Percentiles rank a stretch among this genome's conserved stretches.
Conservation (phyloP, 1,139 yeast species). For the Blastobotrys persicus region DNA sequence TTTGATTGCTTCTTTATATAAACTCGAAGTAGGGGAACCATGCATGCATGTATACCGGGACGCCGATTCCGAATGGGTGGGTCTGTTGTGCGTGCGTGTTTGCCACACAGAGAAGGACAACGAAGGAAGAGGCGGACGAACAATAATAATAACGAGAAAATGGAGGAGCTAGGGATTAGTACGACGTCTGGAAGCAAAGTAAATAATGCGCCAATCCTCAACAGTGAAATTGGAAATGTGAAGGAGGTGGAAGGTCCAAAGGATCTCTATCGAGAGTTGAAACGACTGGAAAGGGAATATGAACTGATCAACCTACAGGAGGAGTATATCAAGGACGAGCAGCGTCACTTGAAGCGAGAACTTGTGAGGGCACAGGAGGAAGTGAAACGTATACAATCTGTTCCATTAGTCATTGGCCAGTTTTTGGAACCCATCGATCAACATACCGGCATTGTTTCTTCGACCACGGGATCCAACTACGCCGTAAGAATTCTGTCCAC, state of each 20-base stretch:
- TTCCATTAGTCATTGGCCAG: slow-evolving; percentile 97
- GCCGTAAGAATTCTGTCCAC: slow-evolving; percentile 94
- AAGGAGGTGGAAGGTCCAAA: slow-evolving; percentile 21
- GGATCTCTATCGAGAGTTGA: slow-evolving; percentile 79
- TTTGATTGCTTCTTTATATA: background rate
- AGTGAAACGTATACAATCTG: slow-evolving; percentile 94
- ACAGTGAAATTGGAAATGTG: slow-evolving; percentile 26
- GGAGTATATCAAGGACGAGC: slow-evolving; percentile 96
- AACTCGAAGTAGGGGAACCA: too few relatives aligned
- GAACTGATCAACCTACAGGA: slow-evolving; percentile 84
- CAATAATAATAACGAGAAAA: too few relatives aligned
- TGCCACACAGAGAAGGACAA: slow-evolving; percentile 1
- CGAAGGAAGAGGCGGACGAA: background rate
- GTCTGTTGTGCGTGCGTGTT: background rate
- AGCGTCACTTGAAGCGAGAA: slow-evolving; percentile 92
- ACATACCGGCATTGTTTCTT: slow-evolving; percentile 92
- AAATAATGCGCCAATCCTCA: slow-evolving; percentile 9
- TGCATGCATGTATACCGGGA: background rate
- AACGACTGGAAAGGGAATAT: slow-evolving; percentile 84
- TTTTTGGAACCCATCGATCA: slow-evolving; percentile 97
- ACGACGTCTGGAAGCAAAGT: slow-evolving; percentile 31
- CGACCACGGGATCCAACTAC: slow-evolving; percentile 96
- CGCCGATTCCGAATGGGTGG: background rate
- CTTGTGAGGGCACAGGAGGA: slow-evolving; percentile 96
- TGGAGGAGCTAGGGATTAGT: slow-evolving; percentile 61